Base-by-base conservation (phyloP, 257 asterid genomes). In the Oldenlandia corymbosa region DNA sequence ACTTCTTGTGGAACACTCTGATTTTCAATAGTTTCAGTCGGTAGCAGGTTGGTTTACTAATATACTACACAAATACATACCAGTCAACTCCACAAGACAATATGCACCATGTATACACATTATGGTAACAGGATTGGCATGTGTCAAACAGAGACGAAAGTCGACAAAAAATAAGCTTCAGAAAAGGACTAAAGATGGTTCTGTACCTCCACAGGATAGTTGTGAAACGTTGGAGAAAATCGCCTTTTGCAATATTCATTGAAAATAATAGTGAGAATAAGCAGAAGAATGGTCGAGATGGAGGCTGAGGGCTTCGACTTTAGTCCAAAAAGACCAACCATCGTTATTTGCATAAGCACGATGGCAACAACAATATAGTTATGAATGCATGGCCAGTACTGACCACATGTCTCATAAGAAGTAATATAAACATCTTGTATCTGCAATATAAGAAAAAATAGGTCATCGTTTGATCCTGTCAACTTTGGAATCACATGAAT, bases 251-350 rank as follows among this genome's bases (percentile, higher is more conserved):
- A 92, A 75, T 87, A 92, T 64, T 87, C 96, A 16, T 89, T 87
- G 78, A 87, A 92, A 72, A 81, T 67, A 62, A 89, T 8, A 56
- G 99, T 89, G 73, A 76, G 69, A 71, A 85, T 71, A 73, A 92
- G 58, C 68, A 89, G 90, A 28, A 97, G 97, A 74, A 89, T 73
- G 18, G 85, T 83, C 66, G 88, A 64, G 59, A 87, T 68, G 3
- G 97, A 81, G 70, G 96, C 97, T 0, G 97, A 79, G 3, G 99
- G 96, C 81, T 92, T 92, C 41, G 95, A 84, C 78, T 87, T 92
- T 77, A 92, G 70, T 52, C 99, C 99, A 43, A 92, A 92, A 54
- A 92, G 84, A 47, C 99, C 99, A 60, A 89, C 83, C 99, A 80
- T 85, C 0, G 95, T 82, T 3, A 89, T 77, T 78, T 92, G 99